Base-by-base conservation (phyloP, 2,329 filamentous ascomycete species). In the Aspergillus oerlinghausenensis region DNA sequence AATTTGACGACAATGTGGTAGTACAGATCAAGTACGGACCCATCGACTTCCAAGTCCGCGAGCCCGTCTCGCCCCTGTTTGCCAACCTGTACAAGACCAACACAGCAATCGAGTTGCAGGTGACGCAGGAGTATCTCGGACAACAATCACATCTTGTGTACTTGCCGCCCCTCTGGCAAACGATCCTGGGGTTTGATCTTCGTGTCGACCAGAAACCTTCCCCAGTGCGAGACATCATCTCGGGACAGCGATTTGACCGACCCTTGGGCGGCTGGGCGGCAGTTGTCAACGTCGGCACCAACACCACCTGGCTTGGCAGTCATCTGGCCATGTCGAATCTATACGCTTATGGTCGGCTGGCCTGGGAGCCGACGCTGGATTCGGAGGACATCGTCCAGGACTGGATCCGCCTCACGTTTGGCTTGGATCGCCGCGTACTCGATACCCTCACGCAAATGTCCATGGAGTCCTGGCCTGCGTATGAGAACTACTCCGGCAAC, bases 21-120 rank as follows among this genome's bases (percentile, higher is more conserved):
- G 79, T 90, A 2, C 87, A 90, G 67, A 85, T 90, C 71, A 90
- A 90, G 70, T 88, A 87, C 60, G 87, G 88, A 0, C 86, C 87
- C 0, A 89, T 89, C 57, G 87, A 90, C 66, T 89, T 90, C 70
- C 87, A 89, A 64, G 84, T 89, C 10, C 82, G 87, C 38, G 87
- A 89, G 67, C 84, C 87, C 1, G 72, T 80, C 1, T 88, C 83
- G 3, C 87, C 88, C 0, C 72, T 90, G 1, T 88, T 90, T 60
- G 79, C 77, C 5, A 77, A 80, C 49, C 63, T 83, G 6, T 68
- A 63, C 43, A 67, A 80, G 3, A 82, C 79, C 0, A 78, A 69
- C 49, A 73, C 70, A 10, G 83, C 84, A 0, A 83, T 89, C 40
- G 87, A 90, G 68, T 75, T 89, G 1, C 80, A 89, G 65, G 79